These are phyloP conservation scores for Fusarium tuaranense DNA, from an alignment of 2,329 filamentous ascomycete species.

Conservation along the genomic window DNA sequence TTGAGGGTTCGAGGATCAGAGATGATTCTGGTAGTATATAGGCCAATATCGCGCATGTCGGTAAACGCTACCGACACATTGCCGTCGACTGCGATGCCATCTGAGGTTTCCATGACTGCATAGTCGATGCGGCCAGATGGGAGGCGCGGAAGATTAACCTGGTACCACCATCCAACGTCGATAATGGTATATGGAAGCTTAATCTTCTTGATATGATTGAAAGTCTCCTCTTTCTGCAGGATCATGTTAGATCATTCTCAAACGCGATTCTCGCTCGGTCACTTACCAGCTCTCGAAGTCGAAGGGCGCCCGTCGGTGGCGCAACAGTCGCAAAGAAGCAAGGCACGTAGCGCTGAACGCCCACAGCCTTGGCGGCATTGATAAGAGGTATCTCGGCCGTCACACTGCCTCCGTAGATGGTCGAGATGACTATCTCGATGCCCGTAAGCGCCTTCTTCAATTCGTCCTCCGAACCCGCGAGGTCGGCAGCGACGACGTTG, in stretches of 20 bases:
- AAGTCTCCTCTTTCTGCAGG: neutral
- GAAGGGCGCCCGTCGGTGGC: neutral
- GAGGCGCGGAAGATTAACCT: neutral
- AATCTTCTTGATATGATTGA: neutral
- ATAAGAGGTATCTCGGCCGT: neutral
- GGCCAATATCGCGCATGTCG: neutral
- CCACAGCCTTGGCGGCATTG: neutral
- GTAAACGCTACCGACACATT: neutral
- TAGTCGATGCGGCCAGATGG: neutral
- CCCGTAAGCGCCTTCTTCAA: neutral
- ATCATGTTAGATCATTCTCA: neutral
- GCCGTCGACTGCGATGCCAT: neutral
- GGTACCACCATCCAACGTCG: neutral
- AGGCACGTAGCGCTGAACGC: neutral
- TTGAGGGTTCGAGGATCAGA: neutral
- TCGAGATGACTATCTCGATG: neutral
- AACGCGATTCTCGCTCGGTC: neutral
- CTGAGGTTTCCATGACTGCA: neutral
- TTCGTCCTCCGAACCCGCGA: neutral
- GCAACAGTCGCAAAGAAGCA: neutral
- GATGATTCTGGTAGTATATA: neutral
- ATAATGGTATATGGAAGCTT: neutral
- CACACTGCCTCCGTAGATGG: neutral
- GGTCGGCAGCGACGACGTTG: neutral
- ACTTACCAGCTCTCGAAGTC: neutral